A percentile compares a stretch with the other conserved stretches of the same genome.
Conservation (phyloP, 192 early-diverging fungal species). For the Coemansia sp. region DNA sequence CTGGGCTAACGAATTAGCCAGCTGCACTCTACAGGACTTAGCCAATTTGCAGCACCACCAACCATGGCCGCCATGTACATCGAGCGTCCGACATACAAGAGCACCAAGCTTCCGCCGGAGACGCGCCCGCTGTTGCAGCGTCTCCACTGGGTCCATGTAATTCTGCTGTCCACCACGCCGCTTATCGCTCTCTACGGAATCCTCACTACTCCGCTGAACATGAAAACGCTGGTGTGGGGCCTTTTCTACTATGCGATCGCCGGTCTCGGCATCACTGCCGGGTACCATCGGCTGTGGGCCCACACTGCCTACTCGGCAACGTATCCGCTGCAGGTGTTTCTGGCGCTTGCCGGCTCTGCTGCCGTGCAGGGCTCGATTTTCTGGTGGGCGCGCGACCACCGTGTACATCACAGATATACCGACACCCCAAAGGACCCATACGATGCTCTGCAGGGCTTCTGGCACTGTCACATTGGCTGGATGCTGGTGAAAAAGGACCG, state of each 20-base stretch:
- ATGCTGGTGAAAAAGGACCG: slow-evolving; percentile 79
- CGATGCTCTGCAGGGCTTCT: slow-evolving; percentile 72
- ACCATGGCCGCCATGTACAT: slow-evolving; percentile 37
- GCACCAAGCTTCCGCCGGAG: slow-evolving; percentile 37
- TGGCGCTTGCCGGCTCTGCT: slow-evolving; percentile 64
- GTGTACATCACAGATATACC: slow-evolving; percentile 86
- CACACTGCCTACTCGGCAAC: slow-evolving; percentile 74
- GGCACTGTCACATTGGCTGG: slow-evolving; percentile 85
- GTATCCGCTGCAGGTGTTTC: slow-evolving; percentile 59
- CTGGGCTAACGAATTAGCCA: too few relatives aligned
- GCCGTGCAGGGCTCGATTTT: slow-evolving; percentile 80
- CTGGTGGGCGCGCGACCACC: slow-evolving; percentile 86
- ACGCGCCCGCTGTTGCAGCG: slow-evolving; percentile 48
- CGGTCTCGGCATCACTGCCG: slow-evolving; percentile 55
- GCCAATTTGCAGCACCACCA: not conserved
- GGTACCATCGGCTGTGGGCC: slow-evolving; percentile 82
- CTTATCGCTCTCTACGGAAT: slow-evolving; percentile 78
- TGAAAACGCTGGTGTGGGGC: slow-evolving; percentile 65
- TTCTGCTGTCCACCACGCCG: slow-evolving; percentile 68
- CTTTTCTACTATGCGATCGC: slow-evolving; percentile 34
- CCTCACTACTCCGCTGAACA: slow-evolving; percentile 63
- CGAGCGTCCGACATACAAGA: slow-evolving; percentile 50
- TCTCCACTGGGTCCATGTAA: slow-evolving; percentile 68
- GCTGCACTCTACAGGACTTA: not conserved
- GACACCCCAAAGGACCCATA: slow-evolving; percentile 84